A percentile compares a stretch with the other conserved stretches of the same genome.
Evolutionary conservation across 805 yeast species (phyloP).

Genomic region (Lachancea meyersii): DNA sequence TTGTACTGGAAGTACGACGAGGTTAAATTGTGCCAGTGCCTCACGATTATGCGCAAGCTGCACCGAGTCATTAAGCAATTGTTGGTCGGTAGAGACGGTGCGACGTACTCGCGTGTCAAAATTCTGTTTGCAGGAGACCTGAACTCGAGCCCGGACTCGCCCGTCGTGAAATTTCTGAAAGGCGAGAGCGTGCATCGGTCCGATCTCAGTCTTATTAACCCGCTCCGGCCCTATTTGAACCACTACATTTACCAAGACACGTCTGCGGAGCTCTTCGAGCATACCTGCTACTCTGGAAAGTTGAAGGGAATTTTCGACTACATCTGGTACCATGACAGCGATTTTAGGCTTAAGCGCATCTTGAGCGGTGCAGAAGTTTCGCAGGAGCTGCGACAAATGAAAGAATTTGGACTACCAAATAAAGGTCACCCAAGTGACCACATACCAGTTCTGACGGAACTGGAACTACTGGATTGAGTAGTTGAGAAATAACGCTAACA

Average conservation of each 20-base stretch:
- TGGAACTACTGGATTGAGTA: slow-evolving; percentile 25
- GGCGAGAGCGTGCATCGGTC: slow-evolving; percentile 29
- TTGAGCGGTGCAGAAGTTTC: slow-evolving; percentile 41
- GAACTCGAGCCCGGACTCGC: slow-evolving; percentile 46
- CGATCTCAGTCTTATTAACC: slow-evolving; percentile 28
- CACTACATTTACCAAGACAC: slow-evolving; percentile 31
- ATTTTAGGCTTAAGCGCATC: slow-evolving; percentile 38
- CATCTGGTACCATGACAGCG: slow-evolving; percentile 44
- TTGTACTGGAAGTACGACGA: slow-evolving; percentile 55
- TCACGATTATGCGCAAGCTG: slow-evolving; percentile 37
- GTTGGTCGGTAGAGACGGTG: slow-evolving; percentile 19
- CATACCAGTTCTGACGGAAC: slow-evolving; percentile 37
- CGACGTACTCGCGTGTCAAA: slow-evolving; percentile 28
- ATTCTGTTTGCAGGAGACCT: slow-evolving; percentile 52
- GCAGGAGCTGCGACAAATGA: slow-evolving; percentile 17
- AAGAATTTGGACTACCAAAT: slow-evolving; percentile 47
- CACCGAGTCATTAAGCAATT: slow-evolving; percentile 24
- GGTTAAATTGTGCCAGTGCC: slow-evolving; percentile 49
- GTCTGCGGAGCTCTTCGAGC: slow-evolving; percentile 28
- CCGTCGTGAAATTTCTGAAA: slow-evolving; percentile 41
- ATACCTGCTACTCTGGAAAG: slow-evolving; percentile 45
- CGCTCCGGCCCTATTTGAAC: slow-evolving; percentile 29
- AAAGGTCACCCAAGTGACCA: slow-evolving; percentile 54
- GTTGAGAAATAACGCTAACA: too few species aligned
- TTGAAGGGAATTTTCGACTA: slow-evolving; percentile 52